These are phyloP conservation scores for Papilionanthe hybrid DNA, from an alignment of 116 monocot species.

Conservation along the genomic window DNA sequence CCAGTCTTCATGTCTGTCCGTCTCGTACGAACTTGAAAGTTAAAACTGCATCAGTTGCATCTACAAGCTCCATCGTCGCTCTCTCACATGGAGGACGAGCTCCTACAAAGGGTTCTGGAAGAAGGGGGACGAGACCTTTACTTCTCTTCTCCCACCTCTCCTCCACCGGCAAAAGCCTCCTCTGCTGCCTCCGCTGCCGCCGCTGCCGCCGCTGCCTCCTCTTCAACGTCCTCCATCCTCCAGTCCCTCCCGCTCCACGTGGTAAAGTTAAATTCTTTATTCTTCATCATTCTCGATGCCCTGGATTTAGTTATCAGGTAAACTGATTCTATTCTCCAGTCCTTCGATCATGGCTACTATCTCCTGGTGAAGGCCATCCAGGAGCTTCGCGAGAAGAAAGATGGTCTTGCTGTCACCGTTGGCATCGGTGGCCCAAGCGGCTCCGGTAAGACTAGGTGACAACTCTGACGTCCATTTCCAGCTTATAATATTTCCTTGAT, in stretches of 20 bases:
- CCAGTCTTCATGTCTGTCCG: too few relatives aligned
- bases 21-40: too few relatives aligned
- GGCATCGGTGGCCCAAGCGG: conserved; percentile 97
- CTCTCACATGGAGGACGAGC: conserved; percentile 37
- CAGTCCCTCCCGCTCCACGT: conserved; percentile 84
- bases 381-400: conserved; percentile 81
- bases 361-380: conserved; percentile 93
- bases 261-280: conserved; percentile 15
- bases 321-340: conserved; percentile 21
- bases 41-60: background rate
- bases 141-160: conserved; percentile 10
- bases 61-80: background rate
- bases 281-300: background rate
- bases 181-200: conserved; percentile 20
- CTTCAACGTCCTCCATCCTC: conserved; percentile 62
- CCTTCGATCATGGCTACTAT: conserved; percentile 96
- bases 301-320: background rate
- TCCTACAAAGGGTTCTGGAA: conserved; percentile 42
- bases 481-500: background rate
- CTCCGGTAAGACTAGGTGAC: conserved; percentile 91
- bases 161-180: conserved; percentile 21
- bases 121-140: conserved; percentile 31
- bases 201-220: background rate
- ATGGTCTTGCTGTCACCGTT: conserved; percentile 70
- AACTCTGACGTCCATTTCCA: background rate